phyloP scores from a whole-genome alignment of 2,329 filamentous ascomycete species.

The Knufia petricola region DNA sequence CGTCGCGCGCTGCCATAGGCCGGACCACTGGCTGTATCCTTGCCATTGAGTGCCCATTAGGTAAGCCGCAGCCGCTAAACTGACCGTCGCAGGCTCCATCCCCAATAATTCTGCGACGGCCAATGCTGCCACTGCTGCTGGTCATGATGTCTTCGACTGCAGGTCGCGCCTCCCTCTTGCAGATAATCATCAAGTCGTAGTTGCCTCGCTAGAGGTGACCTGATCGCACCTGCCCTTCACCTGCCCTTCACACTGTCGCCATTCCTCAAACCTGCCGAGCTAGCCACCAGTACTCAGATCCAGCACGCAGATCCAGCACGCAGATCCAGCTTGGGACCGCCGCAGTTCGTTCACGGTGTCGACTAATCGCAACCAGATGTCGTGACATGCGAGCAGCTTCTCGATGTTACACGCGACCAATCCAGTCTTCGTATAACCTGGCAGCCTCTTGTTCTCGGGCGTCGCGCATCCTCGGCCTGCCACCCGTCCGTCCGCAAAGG shows the following conservation, averaged over 20 bases:
- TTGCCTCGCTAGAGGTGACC: background rate
- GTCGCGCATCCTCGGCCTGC: too few relatives aligned
- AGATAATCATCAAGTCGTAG: background rate
- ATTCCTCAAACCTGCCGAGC: too few relatives aligned
- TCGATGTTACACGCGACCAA: constrained; percentile 2
- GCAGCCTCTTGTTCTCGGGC: background rate
- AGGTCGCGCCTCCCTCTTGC: background rate
- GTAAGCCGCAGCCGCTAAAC: too few relatives aligned
- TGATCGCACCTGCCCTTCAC: background rate
- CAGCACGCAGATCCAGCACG: too few relatives aligned
- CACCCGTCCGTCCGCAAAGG: too few relatives aligned
- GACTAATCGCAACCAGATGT: background rate
- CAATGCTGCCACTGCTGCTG: background rate
- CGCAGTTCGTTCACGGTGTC: too few relatives aligned
- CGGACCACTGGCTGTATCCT: background rate
- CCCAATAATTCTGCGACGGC: background rate
- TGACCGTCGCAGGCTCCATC: background rate
- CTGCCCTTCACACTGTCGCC: too few relatives aligned
- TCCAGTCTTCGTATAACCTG: background rate
- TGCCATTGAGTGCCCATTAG: too few relatives aligned
- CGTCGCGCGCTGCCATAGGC: too few relatives aligned
- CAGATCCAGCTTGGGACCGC: too few relatives aligned
- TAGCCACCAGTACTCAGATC: too few relatives aligned
- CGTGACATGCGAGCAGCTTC: constrained; percentile 8
- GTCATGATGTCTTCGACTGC: background rate